phyloP scores from a whole-genome alignment of 257 asterid species.

The Salvia splendens region DNA sequence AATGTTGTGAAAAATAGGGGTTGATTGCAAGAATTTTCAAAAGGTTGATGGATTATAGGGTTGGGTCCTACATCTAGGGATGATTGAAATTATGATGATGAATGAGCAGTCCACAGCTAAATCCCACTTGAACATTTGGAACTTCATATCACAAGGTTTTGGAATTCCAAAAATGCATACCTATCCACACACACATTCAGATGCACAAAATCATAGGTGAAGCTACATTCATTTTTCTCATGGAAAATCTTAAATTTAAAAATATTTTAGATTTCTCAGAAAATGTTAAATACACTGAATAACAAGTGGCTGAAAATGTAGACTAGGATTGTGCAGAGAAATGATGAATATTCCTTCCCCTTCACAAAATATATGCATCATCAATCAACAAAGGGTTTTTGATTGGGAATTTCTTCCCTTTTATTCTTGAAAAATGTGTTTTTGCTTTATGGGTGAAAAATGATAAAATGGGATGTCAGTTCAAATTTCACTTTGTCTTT shows the following conservation, averaged over 20 bases:
- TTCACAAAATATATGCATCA: conserved; percentile 8
- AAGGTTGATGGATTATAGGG: conserved; percentile 23
- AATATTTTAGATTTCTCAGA: neutral
- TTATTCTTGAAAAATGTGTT: conserved; percentile 1
- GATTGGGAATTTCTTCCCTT: conserved; percentile 1
- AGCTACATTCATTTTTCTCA: too few relatives aligned
- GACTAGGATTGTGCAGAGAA: conserved; percentile 18
- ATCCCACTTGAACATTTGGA: conserved; percentile 27
- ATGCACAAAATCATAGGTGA: too few relatives aligned
- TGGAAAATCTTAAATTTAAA: too few relatives aligned
- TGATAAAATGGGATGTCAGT: conserved; percentile 28
- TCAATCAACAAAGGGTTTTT: conserved; percentile 2
- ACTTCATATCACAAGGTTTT: neutral
- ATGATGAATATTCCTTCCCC: conserved; percentile 29
- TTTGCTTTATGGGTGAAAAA: conserved; percentile 27
- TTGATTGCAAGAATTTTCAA: conserved; percentile 9
- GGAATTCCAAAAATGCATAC: conserved; percentile 18
- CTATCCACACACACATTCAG: neutral
- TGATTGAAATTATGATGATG: conserved; percentile 27
- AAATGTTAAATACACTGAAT: neutral
- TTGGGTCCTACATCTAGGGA: conserved; percentile 31
- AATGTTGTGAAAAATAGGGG: conserved; percentile 1
- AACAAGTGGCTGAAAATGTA: conserved; percentile 1
- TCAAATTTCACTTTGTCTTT: conserved; percentile 4
- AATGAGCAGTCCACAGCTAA: conserved; percentile 35